Percentiles rank a stretch among this genome's conserved stretches.
phyloP scores from a whole-genome alignment of 2,329 filamentous ascomycete species.

The Exophiala oligosperma region DNA sequence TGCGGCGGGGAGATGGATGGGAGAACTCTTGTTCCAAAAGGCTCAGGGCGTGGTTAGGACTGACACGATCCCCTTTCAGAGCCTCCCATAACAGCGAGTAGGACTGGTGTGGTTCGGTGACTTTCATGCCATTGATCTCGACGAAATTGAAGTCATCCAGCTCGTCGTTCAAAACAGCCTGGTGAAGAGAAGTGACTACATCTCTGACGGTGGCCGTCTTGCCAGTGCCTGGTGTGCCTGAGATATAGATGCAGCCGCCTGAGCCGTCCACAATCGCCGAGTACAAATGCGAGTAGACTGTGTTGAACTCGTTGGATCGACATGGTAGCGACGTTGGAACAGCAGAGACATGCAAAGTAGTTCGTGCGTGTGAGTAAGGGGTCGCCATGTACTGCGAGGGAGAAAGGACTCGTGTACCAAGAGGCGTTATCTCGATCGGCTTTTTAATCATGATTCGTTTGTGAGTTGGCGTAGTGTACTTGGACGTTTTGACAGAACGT shows the following conservation, averaged over 20 bases:
- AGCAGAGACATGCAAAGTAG: conserved; percentile 86
- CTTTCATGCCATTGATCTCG: conserved; percentile 99
- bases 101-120: conserved; percentile 94
- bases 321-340: conserved; percentile 88
- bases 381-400: conserved; percentile 70
- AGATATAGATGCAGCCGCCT: conserved; percentile 97
- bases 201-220: conserved; percentile 98
- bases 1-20: conserved; percentile 80
- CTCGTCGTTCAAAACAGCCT: conserved; percentile 84
- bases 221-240: conserved; percentile 94
- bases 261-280: conserved; percentile 90
- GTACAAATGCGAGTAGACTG: conserved; percentile 91
- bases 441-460: conserved; percentile 77
- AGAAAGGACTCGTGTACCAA: conserved; percentile 84
- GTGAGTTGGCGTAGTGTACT: conserved; percentile 62
- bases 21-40: conserved; percentile 90
- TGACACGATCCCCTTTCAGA: conserved; percentile 87
- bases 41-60: conserved; percentile 85
- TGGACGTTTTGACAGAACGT: conserved; percentile 43
- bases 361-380: conserved; percentile 88
- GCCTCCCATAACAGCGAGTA: conserved; percentile 97
- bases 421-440: conserved; percentile 88
- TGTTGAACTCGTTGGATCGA: conserved; percentile 84
- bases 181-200: conserved; percentile 84
- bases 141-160: conserved; percentile 98